phyloP scores from a whole-genome alignment of 257 asterid genomes.

The Jacaranda copaia region DNA sequence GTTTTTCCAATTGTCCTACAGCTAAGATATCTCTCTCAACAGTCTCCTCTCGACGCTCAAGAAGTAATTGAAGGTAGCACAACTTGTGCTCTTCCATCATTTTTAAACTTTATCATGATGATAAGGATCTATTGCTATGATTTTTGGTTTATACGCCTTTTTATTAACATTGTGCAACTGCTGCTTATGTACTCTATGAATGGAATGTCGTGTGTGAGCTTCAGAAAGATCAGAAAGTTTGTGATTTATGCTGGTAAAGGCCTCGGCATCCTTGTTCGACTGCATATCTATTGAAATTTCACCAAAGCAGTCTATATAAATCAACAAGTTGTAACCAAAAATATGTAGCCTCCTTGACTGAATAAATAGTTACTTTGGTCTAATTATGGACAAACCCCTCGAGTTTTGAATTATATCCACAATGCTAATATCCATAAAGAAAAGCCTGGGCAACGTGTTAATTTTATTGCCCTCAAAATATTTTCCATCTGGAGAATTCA shows the following conservation, averaged over 20 bases:
- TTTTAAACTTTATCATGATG: background rate
- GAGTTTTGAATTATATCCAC: too few species aligned
- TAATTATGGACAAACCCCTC: too few species aligned
- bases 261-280: background rate
- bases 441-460: too few species aligned
- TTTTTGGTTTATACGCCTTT: background rate
- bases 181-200: slow-evolving; percentile 4
- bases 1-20: background rate
- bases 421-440: too few species aligned
- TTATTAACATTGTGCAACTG: background rate
- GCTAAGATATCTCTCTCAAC: background rate
- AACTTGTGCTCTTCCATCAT: slow-evolving; percentile 6
- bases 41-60: background rate
- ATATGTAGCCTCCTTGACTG: too few species aligned
- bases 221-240: background rate
- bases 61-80: background rate
- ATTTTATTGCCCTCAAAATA: too few species aligned
- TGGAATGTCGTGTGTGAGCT: background rate
- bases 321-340: too few species aligned
- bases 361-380: too few species aligned
- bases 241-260: background rate
- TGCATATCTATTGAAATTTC: background rate
- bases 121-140: slow-evolving; percentile 21
- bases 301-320: too few species aligned
- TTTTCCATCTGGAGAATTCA: too few species aligned